phyloP scores from a whole-genome alignment of 176 grass and related monocot species.

The Phoenix dactylifera region DNA sequence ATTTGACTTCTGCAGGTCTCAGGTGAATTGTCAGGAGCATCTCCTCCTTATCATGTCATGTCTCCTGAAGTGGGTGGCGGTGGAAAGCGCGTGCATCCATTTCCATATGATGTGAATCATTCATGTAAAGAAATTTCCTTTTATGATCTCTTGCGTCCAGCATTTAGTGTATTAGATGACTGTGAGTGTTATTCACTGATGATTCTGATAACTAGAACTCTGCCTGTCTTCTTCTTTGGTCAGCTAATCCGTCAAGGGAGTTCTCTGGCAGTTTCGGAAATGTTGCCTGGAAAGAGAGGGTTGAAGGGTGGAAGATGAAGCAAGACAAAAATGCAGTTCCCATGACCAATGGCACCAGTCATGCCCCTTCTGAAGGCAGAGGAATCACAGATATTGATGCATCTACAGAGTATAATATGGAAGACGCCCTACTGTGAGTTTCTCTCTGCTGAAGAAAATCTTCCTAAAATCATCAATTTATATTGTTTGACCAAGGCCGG shows the following conservation, averaged over 20 bases:
- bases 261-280: constrained; percentile 89
- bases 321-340: constrained; percentile 77
- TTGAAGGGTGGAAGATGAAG: constrained; percentile 99
- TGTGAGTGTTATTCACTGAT: constrained; percentile 14
- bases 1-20: constrained; percentile 45
- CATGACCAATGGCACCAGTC: constrained; percentile 89
- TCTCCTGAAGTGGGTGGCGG: constrained; percentile 47
- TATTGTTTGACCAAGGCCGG: too few relatives aligned
- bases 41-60: constrained; percentile 78
- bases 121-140: constrained; percentile 42
- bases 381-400: constrained; percentile 75
- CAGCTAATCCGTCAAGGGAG: constrained; percentile 86
- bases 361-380: constrained; percentile 83
- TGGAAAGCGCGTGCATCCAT: constrained; percentile 64
- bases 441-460: background rate
- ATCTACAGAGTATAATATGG: constrained; percentile 95
- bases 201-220: background rate
- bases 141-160: constrained; percentile 2
- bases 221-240: constrained; percentile 17
- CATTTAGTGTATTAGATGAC: background rate
- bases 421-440: constrained; percentile 82
- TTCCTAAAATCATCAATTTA: too few relatives aligned
- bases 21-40: constrained; percentile 72
- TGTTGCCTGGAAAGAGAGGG: constrained; percentile 98
- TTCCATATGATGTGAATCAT: constrained; percentile 57